Conservation (phyloP, 1,284 basidiomycete genomes). For the Malassezia caprae region DNA sequence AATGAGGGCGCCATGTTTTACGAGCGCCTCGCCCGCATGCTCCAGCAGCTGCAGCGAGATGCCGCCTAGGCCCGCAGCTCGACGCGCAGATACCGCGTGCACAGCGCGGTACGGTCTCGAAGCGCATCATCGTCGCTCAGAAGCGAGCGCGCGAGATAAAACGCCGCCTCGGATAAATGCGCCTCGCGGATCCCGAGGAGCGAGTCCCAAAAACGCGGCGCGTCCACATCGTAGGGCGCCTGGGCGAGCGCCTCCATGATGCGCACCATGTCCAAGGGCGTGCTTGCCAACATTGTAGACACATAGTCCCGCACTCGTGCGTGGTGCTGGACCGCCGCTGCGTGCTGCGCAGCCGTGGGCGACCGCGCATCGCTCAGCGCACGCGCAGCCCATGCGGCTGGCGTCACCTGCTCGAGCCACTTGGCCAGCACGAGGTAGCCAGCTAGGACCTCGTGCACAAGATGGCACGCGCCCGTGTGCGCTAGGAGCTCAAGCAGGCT, state of each 20-base stretch:
- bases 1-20: conserved; percentile 4
- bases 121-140: neutral
- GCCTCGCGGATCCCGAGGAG: neutral
- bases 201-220: conserved; percentile 4
- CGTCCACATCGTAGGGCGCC: conserved; percentile 1
- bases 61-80: neutral
- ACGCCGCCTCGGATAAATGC: neutral
- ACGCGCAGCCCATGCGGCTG: neutral
- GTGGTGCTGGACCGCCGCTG: neutral
- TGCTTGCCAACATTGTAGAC: neutral
- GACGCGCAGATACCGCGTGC: neutral
- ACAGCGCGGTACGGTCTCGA: neutral
- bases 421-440: neutral
- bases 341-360: neutral
- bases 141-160: neutral
- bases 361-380: neutral
- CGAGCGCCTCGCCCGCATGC: neutral
- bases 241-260: neutral
- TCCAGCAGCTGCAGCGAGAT: neutral
- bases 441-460: neutral
- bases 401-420: neutral
- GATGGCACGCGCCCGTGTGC: neutral
- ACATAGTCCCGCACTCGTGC: neutral
- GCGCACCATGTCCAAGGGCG: neutral
- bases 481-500: conserved; percentile 4